Base-by-base conservation (phyloP, 2,329 filamentous ascomycete species). In the Beauveria caledonica region DNA sequence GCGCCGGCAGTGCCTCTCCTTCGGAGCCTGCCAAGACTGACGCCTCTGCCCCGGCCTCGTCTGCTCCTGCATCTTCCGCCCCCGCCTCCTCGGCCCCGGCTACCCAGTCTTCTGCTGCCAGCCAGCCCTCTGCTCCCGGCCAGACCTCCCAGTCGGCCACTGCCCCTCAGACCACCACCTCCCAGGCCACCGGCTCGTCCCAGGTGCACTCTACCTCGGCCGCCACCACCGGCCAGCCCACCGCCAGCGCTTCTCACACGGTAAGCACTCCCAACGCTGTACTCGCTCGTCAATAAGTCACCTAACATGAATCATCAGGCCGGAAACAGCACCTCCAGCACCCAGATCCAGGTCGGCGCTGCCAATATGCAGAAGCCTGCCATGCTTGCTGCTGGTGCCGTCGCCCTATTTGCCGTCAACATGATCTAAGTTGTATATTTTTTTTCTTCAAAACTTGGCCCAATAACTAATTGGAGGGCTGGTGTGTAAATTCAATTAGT, bases 31-130 rank as follows among this genome's bases (percentile, higher is more conserved):
- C 55, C 44, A 48, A 29, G 19, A 42, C 53, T 15, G 33, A 64
- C 29, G 33, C 67, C 25, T 66, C 65, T 13, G 68, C 69, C 25
- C 60, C 60, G 45, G 55, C 40, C 44, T 29, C 54, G 4, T 67
- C 65, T 11, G 68, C 68, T 23, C 59, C 58, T 39, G 53, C 64
- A 5, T 62, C 42, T 25, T 27, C 42, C 3, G 27, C 49, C 7
- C 23, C 36, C 4, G 33, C 50, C 42, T 15, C 55, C 5, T 45
- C 45, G 10, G 42, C 52, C n/a, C 19, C 50, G n/a, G 49, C 58
- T 36, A 17, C 29, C 19, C 48, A 52, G 49, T n/a, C 45, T 23
- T 42, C 57, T 49, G 25, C 57, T 3, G 23, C 51, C 5, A 36
- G 36, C 51, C 51, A 54, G 51, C 6, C 55, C 21, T 49, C 44